Base-by-base conservation (phyloP, 176 grass and related monocot genomes). In the Elaeis guineensis region DNA sequence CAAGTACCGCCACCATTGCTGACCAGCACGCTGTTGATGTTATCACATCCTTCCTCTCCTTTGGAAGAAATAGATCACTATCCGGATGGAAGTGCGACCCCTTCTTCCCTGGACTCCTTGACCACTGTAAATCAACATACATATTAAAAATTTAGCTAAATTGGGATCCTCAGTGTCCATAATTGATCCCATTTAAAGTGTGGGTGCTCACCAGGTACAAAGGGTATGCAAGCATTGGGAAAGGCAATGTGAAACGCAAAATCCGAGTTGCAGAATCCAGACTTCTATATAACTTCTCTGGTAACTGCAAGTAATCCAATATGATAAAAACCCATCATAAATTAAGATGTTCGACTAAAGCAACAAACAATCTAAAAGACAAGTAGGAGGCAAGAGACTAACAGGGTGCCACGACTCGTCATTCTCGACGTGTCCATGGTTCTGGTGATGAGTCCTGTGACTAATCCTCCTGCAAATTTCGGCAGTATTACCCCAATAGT, bases 371-470 rank as follows among this genome's bases (percentile, higher is more conserved):
- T 49, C 20, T 55, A 20, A 21, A 25, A 61, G 51, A 57, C 15
- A 32, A 19, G 49, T 56, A 62, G 61, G 21, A 60, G 12, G 12
- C 39, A 69, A 63, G 21, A 58, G 25, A 84, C 51, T 54, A 78
- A 95, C 90, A 58, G 90, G 90, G 61, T 95, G 86, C 90, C 90
- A 95, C 21, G 90, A 95, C 51, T 95, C 90, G 15, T 95, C 90
- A 7, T 95, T 95, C 71, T 95, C 90, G 28, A 95, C 83, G 55
- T 95, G 90, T n/a, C 90, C 90, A 19, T 95, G 90, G 71, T 95
- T 81, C 70, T 95, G 90, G 59, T 95, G 90, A 52, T 95, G 90
- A 17, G 90, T 90, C 78, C 86, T 90, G 61, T 95, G 90, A 74
- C 90, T 95, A 70, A 95, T 95, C 69, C 90, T 87, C 90, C 90